Base-by-base conservation (phyloP, 2,329 filamentous ascomycete genomes). In the Botryotinia convoluta region DNA sequence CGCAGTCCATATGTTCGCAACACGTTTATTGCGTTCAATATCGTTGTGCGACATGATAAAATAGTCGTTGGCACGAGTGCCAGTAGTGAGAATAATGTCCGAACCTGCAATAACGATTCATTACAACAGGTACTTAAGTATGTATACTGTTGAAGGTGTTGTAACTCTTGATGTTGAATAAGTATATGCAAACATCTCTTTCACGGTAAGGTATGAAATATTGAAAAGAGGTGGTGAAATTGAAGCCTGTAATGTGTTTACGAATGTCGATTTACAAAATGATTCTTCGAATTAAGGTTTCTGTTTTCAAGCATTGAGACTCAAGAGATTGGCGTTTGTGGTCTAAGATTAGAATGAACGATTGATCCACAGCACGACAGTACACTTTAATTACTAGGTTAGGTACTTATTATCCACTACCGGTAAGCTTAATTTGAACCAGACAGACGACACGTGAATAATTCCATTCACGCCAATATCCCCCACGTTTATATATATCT, bases 1-100 rank as follows among this genome's bases (percentile, higher is more conserved):
- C 37, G 79, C 80, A 7, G 77, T 78, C 79, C 79, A 81, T 42
- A 77, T 73, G 69, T 80, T 80, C 29, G 76, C 73, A 4, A 72
- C 70, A 22, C 77, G 70, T 39, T 57, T 69, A 45, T 75, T 74
- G 37, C 64, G 69, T 35, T 77, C 75, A 10, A 60, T 29, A 45
- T 68, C 62, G 44, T 39, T 44, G 32, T 51, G 62, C n/a, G 54
- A 39, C 71, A 72, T 72, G 39, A 44, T 51, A 42, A 57, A n/a
- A 39, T 65, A 42, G 35, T 44, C 37, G 48, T 26, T 65, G 61
- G 61, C 37, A 65, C 45, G 29, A 44, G 26, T 72, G 70, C 70
- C 61, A 72, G 35, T 42, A 59, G 26, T 44, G 44, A 67, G 48
- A 54, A 39, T 18, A 20, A 45, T 42, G 6, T 57, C 35, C 37